Evolutionary conservation across 495 filamentous ascomycete genomes (phyloP).

Genomic region (Polyplosphaeria fusca): DNA sequence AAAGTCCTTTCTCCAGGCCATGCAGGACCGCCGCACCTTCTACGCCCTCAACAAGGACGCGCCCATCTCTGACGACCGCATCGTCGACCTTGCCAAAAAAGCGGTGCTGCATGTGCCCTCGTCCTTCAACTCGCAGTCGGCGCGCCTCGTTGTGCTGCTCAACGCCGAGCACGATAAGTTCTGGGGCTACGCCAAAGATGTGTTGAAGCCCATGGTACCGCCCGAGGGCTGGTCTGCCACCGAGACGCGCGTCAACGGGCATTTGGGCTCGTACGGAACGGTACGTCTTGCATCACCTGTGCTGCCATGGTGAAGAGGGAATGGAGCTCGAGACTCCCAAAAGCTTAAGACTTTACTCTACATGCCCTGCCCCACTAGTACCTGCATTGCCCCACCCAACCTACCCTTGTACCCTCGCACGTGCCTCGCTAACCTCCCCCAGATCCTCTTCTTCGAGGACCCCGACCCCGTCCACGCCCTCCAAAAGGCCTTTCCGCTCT

Average conservation of each 20-base stretch:
- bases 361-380: too few species aligned
- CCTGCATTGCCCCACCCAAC: too few species aligned
- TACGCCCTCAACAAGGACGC: conserved; percentile 59
- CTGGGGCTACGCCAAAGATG: conserved; percentile 56
- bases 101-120: conserved; percentile 54
- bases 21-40: conserved; percentile 56
- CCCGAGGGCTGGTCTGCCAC: conserved; percentile 52
- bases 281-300: neutral
- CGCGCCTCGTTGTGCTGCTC: conserved; percentile 59
- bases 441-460: conserved; percentile 67
- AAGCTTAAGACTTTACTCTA: too few species aligned
- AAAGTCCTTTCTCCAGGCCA: conserved; percentile 49
- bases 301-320: neutral
- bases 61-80: conserved; percentile 49
- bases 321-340: too few species aligned
- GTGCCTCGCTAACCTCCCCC: conserved; percentile 1
- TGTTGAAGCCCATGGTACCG: conserved; percentile 58
- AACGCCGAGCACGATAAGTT: conserved; percentile 62
- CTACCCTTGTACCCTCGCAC: neutral
- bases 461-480: conserved; percentile 48
- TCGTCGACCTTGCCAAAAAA: conserved; percentile 56
- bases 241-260: conserved; percentile 48
- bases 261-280: conserved; percentile 57
- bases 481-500: conserved; percentile 53
- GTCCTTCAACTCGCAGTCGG: conserved; percentile 65